Evolutionary conservation across 2,329 filamentous ascomycete genomes (phyloP).

Genomic region (Exutisphaerella laricina): DNA sequence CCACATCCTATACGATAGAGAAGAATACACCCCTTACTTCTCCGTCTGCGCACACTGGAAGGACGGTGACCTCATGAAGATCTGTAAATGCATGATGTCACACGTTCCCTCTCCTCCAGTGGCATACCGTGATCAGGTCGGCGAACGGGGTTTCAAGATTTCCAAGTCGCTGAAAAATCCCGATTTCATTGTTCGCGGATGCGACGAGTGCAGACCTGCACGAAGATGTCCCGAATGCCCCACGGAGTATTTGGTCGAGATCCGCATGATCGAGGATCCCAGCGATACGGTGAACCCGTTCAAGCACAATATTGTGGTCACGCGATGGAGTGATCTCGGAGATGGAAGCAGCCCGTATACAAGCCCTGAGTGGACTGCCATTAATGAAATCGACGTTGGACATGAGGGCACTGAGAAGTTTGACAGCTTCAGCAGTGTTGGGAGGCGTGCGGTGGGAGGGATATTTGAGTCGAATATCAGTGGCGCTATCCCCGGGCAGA

Average conservation of each 20-base stretch:
- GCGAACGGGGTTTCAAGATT: slow-evolving; percentile 35
- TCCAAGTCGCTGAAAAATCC: slow-evolving; percentile 31
- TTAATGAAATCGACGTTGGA: slow-evolving; percentile 40
- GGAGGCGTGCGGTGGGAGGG: slow-evolving; percentile 52
- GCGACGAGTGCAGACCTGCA: slow-evolving; percentile 53
- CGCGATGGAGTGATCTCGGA: slow-evolving; percentile 58
- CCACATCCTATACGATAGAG: slow-evolving; percentile 53
- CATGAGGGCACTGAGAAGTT: slow-evolving; percentile 33
- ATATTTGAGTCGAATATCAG: slow-evolving; percentile 54
- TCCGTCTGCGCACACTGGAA: slow-evolving; percentile 59
- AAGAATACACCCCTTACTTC: slow-evolving; percentile 59
- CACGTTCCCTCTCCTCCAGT: slow-evolving; percentile 50
- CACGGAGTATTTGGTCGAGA: slow-evolving; percentile 57
- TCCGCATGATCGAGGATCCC: slow-evolving; percentile 53
- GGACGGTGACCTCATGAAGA: slow-evolving; percentile 54
- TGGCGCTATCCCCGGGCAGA: slow-evolving; percentile 51
- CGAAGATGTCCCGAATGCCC: slow-evolving; percentile 57
- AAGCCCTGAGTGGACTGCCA: slow-evolving; percentile 52
- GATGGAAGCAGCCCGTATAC: slow-evolving; percentile 47
- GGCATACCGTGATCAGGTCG: slow-evolving; percentile 40
- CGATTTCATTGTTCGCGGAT: slow-evolving; percentile 47
- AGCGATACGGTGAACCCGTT: slow-evolving; percentile 44
- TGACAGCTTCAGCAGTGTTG: slow-evolving; percentile 51
- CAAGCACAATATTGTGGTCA: slow-evolving; percentile 56
- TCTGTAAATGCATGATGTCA: slow-evolving; percentile 56